phyloP scores from a whole-genome alignment of 208 protist species.

The Crithidia brevicula region DNA sequence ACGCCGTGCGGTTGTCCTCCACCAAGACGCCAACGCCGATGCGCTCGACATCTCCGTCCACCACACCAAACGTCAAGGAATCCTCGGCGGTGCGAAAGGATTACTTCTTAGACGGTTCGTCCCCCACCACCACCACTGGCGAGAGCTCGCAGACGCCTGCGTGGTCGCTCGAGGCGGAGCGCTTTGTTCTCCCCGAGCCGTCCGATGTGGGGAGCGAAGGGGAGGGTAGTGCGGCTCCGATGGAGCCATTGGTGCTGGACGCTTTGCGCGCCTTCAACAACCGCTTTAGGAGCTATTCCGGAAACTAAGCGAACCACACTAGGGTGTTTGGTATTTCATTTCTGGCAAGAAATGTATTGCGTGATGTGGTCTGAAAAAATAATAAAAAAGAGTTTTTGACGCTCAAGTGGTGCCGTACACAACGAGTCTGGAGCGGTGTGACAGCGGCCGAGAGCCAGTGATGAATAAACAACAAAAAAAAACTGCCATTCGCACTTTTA shows the following conservation, averaged over 20 bases:
- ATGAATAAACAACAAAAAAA: too few species aligned
- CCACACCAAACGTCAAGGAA: background rate
- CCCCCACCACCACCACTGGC: background rate
- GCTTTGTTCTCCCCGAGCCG: background rate
- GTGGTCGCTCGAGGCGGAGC: constrained; percentile 8
- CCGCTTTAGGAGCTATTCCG: background rate
- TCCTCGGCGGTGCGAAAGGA: constrained; percentile 6
- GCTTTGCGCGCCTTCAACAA: constrained; percentile 5
- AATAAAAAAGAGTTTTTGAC: too few species aligned
- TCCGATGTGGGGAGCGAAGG: background rate
- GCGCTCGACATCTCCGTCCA: background rate
- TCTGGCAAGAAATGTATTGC: too few species aligned
- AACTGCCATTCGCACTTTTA: too few species aligned
- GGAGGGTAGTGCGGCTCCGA: background rate
- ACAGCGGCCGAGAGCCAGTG: too few species aligned
- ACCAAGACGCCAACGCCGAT: background rate
- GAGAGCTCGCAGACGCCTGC: background rate
- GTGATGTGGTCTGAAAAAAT: too few species aligned
- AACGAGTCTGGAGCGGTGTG: too few species aligned
- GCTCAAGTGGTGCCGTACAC: too few species aligned
- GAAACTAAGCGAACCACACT: too few species aligned
- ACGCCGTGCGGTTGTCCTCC: too few species aligned
- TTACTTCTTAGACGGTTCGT: constrained; percentile 5
- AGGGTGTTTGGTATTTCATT: too few species aligned
- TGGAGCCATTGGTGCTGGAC: constrained; percentile 18